A percentile compares a stretch with the other conserved stretches of the same genome.
These are phyloP conservation scores for Cyclostephanos tholiformis DNA, from an alignment of 108 stramenopile species.

Conservation along the genomic window DNA sequence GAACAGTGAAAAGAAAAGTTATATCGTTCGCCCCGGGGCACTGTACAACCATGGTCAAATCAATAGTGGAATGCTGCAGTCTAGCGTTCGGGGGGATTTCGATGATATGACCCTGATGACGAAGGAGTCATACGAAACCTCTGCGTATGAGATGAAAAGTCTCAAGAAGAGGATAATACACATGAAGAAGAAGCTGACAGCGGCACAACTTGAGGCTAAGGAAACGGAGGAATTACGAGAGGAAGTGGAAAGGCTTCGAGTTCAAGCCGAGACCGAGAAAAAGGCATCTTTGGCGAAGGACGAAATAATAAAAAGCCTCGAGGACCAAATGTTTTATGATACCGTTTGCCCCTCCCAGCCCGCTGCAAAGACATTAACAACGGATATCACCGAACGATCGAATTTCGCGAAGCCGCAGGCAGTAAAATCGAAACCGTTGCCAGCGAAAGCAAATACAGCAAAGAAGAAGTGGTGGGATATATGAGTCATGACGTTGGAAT, in stretches of 20 bases:
- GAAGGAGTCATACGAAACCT: constrained; percentile 30
- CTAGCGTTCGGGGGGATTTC: constrained; percentile 23
- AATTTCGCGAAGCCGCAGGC: background rate
- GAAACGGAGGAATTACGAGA: constrained; percentile 41
- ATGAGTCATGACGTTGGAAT: constrained; percentile 1
- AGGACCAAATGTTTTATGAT: constrained; percentile 16
- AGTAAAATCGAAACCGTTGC: background rate
- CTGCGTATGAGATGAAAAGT: constrained; percentile 43
- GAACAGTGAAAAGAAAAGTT: background rate
- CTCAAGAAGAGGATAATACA: constrained; percentile 54
- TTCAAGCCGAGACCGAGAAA: constrained; percentile 37
- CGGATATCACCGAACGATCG: background rate
- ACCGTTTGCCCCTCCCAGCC: constrained; percentile 2
- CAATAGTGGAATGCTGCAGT: background rate
- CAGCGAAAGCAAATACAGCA: constrained; percentile 4
- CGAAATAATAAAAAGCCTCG: constrained; percentile 34
- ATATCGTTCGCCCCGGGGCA: background rate
- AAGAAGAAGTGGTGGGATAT: constrained; percentile 13
- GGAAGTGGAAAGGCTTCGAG: constrained; percentile 42
- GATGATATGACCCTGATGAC: constrained; percentile 52
- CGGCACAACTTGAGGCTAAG: constrained; percentile 40
- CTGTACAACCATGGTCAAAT: constrained; percentile 7
- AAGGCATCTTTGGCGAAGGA: constrained; percentile 39
- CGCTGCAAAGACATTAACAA: background rate
- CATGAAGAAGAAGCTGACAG: constrained; percentile 51